Percentiles rank a stretch among this genome's conserved stretches.
phyloP scores from a whole-genome alignment of 2,329 filamentous ascomycete species.

The Alternaria sp. region DNA sequence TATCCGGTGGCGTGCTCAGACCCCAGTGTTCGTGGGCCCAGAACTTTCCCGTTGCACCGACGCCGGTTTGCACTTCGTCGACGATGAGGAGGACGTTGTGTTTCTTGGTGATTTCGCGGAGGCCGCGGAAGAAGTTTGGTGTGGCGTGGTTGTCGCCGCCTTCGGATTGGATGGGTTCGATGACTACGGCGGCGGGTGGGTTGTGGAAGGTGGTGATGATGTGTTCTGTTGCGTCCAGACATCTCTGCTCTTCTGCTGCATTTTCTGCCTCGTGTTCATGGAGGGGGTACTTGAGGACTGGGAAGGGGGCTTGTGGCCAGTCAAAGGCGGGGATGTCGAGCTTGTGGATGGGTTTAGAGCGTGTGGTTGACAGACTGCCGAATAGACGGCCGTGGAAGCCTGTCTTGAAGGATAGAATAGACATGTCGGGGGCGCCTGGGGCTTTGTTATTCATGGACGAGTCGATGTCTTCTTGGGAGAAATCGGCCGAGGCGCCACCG shows the following conservation, averaged over 20 bases:
- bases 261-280: slow-evolving; percentile 83
- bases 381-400: slow-evolving; percentile 93
- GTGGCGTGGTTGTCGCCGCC: slow-evolving; percentile 95
- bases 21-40: slow-evolving; percentile 98
- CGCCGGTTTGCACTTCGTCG: slow-evolving; percentile 92
- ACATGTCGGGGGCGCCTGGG: slow-evolving; percentile 79
- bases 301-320: slow-evolving; percentile 92
- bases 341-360: slow-evolving; percentile 94
- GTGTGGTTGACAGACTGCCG: slow-evolving; percentile 84
- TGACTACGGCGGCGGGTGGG: slow-evolving; percentile 80
- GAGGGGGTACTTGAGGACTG: slow-evolving; percentile 83
- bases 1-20: slow-evolving; percentile 80
- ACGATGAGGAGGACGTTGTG: slow-evolving; percentile 86
- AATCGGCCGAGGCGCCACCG: slow-evolving; percentile 78
- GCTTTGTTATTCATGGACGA: slow-evolving; percentile 82
- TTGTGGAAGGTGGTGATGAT: slow-evolving; percentile 81
- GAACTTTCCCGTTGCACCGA: slow-evolving; percentile 92
- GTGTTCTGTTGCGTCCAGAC: slow-evolving; percentile 82
- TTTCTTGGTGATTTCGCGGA: slow-evolving; percentile 80
- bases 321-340: slow-evolving; percentile 93
- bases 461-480: slow-evolving; percentile 77
- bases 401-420: slow-evolving; percentile 87
- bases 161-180: slow-evolving; percentile 93
- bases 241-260: slow-evolving; percentile 78
- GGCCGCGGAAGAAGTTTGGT: slow-evolving; percentile 83